phyloP scores from a whole-genome alignment of 805 yeast species.

The Ogataea pilisensis region DNA sequence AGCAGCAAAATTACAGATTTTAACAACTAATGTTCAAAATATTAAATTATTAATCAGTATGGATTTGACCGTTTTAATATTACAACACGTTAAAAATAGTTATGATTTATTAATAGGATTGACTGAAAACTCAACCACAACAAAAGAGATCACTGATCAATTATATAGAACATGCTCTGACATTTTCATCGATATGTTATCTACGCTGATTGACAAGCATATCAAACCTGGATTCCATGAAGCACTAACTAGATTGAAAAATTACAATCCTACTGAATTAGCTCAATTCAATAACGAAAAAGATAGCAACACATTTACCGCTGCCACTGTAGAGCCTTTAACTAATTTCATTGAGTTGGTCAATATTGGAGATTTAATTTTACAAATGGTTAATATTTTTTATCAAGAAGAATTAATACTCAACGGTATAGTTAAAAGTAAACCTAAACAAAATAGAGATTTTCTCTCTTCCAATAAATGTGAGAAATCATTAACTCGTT shows the following conservation, averaged over 20 bases:
- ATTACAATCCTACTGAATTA: conserved; percentile 58
- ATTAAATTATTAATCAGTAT: conserved; percentile 75
- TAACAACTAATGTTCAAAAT: conserved; percentile 69
- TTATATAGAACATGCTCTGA: conserved; percentile 41
- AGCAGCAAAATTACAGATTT: conserved; percentile 75
- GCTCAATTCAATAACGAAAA: conserved; percentile 18
- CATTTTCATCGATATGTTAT: conserved; percentile 65
- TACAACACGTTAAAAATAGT: conserved; percentile 63
- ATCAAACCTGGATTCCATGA: conserved; percentile 79
- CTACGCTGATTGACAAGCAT: conserved; percentile 65
- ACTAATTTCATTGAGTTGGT: conserved; percentile 86
- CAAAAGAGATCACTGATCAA: conserved; percentile 28
- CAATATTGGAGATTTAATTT: conserved; percentile 86
- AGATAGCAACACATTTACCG: conserved; percentile 11
- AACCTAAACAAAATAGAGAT: conserved; percentile 59
- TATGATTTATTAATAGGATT: conserved; percentile 56
- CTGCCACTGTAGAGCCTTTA: conserved; percentile 67
- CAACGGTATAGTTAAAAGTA: conserved; percentile 42
- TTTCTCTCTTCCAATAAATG: conserved; percentile 74
- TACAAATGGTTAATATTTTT: conserved; percentile 88
- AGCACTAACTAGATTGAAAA: conserved; percentile 65
- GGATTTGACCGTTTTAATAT: conserved; percentile 67
- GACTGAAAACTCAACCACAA: conserved; percentile 24
- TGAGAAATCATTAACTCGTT: conserved; percentile 53
- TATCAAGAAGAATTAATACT: conserved; percentile 76